phyloP scores from a whole-genome alignment of 73 alveolate genomes.

The Tetrahymena elliotti region DNA sequence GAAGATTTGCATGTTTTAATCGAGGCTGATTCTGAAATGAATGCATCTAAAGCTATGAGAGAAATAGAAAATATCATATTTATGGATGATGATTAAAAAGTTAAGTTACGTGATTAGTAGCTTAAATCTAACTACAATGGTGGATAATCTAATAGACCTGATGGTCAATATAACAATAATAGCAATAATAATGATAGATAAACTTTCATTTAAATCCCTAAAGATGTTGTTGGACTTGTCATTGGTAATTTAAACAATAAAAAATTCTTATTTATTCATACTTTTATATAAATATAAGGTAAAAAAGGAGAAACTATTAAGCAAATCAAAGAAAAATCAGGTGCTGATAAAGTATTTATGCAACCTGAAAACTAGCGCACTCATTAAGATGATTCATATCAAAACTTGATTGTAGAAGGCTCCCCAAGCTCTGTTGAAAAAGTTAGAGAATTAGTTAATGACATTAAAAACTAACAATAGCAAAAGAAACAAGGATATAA shows the following conservation, averaged over 20 bases:
- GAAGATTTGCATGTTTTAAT: slow-evolving; percentile 94
- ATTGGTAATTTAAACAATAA: slow-evolving; percentile 92
- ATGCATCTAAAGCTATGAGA: slow-evolving; percentile 77
- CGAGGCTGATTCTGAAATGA: slow-evolving; percentile 85
- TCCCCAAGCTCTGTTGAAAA: background rate
- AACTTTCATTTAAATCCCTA: slow-evolving; percentile 23
- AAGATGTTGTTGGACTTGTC: slow-evolving; percentile 85
- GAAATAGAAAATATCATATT: slow-evolving; percentile 77
- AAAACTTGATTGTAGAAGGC: background rate
- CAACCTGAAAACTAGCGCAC: background rate
- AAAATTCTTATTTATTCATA: too few species aligned
- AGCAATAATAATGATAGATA: slow-evolving; percentile 9
- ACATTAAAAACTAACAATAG: background rate
- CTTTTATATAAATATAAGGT: slow-evolving; percentile 86
- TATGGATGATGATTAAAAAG: slow-evolving; percentile 83
- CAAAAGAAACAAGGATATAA: background rate
- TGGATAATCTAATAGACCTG: slow-evolving; percentile 51
- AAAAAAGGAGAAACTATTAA: slow-evolving; percentile 94
- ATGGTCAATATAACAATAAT: slow-evolving; percentile 32
- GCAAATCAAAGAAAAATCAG: slow-evolving; percentile 76
- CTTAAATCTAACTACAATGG: slow-evolving; percentile 35
- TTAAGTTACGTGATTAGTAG: slow-evolving; percentile 8
- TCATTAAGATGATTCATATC: background rate
- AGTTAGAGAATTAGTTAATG: background rate
- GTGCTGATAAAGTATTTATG: slow-evolving; percentile 78